Percentiles rank a stretch among this genome's conserved stretches.
Conservation (phyloP, 306 rosid genomes). For the Pterocarpus macrocarpus region DNA sequence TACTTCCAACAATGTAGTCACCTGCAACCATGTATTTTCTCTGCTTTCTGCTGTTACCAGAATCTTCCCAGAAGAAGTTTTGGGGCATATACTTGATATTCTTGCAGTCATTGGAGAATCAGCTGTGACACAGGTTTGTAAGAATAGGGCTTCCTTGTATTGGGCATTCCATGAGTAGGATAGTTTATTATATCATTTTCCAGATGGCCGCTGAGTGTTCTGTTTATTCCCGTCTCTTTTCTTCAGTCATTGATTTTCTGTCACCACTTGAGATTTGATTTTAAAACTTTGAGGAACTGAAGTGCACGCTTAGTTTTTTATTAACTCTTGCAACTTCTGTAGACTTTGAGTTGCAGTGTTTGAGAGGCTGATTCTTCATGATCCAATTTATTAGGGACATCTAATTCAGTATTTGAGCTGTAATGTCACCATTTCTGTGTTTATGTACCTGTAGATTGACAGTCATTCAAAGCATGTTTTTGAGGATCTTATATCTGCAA, state of each 20-base stretch:
- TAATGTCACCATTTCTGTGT: slow-evolving; percentile 31
- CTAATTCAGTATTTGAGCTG: background rate
- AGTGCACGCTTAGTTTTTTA: slow-evolving; percentile 9
- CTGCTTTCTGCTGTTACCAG: slow-evolving; percentile 70
- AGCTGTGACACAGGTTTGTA: slow-evolving; percentile 77
- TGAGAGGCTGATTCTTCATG: background rate
- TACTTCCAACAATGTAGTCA: slow-evolving; percentile 60
- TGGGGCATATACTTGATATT: slow-evolving; percentile 73
- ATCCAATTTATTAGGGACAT: background rate
- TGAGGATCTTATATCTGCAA: slow-evolving; percentile 82
- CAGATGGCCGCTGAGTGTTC: background rate
- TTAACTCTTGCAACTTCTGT: slow-evolving; percentile 25
- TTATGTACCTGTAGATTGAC: slow-evolving; percentile 68
- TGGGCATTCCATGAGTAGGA: background rate
- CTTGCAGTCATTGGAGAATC: slow-evolving; percentile 78
- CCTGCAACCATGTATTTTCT: slow-evolving; percentile 81
- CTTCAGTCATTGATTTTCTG: slow-evolving; percentile 5
- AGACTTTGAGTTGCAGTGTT: background rate
- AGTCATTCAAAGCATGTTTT: slow-evolving; percentile 77
- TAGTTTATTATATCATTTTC: background rate
- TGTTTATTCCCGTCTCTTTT: background rate
- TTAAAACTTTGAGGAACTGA: slow-evolving; percentile 13
- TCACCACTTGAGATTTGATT: slow-evolving; percentile 9
- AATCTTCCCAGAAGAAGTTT: slow-evolving; percentile 68
- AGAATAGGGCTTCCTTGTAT: slow-evolving; percentile 37